phyloP scores from a whole-genome alignment of 2,329 filamentous ascomycete species.

The Biscogniauxia sp. region DNA sequence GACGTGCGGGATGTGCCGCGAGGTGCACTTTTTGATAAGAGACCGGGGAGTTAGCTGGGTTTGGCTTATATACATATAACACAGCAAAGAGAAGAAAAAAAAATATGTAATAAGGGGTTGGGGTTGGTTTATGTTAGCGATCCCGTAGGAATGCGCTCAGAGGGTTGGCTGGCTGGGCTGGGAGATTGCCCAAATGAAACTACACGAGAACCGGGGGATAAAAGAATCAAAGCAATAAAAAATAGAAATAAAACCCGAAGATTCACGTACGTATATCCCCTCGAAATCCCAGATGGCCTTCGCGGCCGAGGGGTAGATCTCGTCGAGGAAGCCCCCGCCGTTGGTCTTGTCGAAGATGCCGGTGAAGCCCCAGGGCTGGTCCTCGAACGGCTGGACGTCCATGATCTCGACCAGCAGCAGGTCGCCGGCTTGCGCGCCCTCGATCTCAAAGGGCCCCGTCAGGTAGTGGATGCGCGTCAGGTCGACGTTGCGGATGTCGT shows the following conservation, averaged over 20 bases:
- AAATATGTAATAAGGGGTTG: too few relatives aligned
- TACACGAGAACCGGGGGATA: too few relatives aligned
- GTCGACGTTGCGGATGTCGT: constrained; percentile 82
- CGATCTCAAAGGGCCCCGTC: constrained; percentile 84
- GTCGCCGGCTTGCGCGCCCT: constrained; percentile 81
- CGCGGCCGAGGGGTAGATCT: constrained; percentile 75
- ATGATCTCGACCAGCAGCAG: constrained; percentile 85
- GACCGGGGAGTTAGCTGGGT: too few relatives aligned
- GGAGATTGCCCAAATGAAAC: too few relatives aligned
- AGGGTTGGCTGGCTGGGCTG: too few relatives aligned
- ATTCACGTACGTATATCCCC: constrained; percentile 37
- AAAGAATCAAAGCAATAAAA: too few relatives aligned
- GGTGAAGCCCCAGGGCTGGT: constrained; percentile 87
- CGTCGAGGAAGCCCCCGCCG: constrained; percentile 85
- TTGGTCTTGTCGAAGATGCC: constrained; percentile 78
- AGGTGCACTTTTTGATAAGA: constrained; percentile 64
- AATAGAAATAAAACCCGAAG: too few relatives aligned
- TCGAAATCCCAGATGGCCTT: constrained; percentile 62
- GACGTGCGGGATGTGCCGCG: constrained; percentile 81
- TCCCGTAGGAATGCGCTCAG: too few relatives aligned
- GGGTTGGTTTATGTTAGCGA: too few relatives aligned
- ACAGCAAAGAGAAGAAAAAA: too few relatives aligned
- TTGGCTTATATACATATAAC: too few relatives aligned
- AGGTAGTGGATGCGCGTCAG: constrained; percentile 84
- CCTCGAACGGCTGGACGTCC: constrained; percentile 81